Percentiles rank a stretch among this genome's conserved stretches.
phyloP scores from a whole-genome alignment of 352 stramenopile species.

The Lagenidium sp. region DNA sequence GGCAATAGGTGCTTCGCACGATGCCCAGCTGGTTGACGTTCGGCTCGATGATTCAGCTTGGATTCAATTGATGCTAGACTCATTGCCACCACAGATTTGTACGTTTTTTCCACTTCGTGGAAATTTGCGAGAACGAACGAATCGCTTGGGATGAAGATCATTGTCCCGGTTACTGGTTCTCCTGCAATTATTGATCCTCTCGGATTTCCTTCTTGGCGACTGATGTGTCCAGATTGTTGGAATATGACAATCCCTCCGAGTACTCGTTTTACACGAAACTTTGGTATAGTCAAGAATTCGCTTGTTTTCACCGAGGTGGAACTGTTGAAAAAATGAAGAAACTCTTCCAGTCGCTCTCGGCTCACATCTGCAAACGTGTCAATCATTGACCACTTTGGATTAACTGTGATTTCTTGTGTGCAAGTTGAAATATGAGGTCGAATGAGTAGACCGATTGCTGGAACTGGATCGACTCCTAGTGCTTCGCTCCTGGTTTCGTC shows the following conservation, averaged over 20 bases:
- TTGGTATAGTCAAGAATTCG: too few species aligned
- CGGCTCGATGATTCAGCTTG: too few species aligned
- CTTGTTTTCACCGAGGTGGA: too few species aligned
- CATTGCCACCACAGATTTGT: slow-evolving; percentile 1
- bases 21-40: slow-evolving; percentile 5
- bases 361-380: too few species aligned
- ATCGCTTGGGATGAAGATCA: slow-evolving; percentile 14
- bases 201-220: slow-evolving; percentile 13
- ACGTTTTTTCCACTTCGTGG: background rate
- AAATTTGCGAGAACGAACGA: background rate
- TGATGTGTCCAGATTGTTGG: slow-evolving; percentile 2
- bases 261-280: slow-evolving; percentile 11
- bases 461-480: too few species aligned
- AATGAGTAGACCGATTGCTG: too few species aligned
- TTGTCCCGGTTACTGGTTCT: slow-evolving; percentile 13
- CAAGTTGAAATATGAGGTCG: too few species aligned
- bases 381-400: too few species aligned
- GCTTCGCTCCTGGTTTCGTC: too few species aligned
- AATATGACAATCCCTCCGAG: slow-evolving; percentile 14
- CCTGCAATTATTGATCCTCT: slow-evolving; percentile 16
- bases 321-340: too few species aligned
- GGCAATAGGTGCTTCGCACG: slow-evolving; percentile 35
- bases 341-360: too few species aligned
- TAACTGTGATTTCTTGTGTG: too few species aligned
- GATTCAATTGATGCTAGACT: background rate